Evolutionary conservation across 1,284 basidiomycete species (phyloP), one percentile per base, ranked within the genome.

Genomic region (Meira miltonrushii): DNA sequence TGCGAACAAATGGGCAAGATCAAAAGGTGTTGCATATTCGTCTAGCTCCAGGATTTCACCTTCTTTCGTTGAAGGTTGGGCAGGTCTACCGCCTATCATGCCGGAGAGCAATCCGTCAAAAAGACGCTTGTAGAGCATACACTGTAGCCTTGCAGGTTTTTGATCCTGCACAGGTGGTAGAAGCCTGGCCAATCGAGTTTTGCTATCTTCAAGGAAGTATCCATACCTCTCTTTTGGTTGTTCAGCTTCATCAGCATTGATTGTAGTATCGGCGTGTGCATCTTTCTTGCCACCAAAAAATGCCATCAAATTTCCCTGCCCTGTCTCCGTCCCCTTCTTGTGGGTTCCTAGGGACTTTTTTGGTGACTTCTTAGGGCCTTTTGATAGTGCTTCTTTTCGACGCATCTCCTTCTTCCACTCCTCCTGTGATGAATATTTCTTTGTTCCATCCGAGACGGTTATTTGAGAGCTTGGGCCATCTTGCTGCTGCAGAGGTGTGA

Each of bases 91-190:
- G 28, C 28, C 28, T 4, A 33, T 2, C 12, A 46, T 11, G 5
- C 53, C 53, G 5, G 10, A 28, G 38, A 40, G 12, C 3, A 43
- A 10, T 11, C 37, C 53, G n/a, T 54, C 37, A 12, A 43, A 61
- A 3, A 77, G 64, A 1, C 74, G 58, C 41, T 63, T 62, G 61
- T 77, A 77, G 15, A 72, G 65, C 75, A 74, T 74, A 53, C 67
- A 68, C 61, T 77, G 75, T 54, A 71, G 62, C 2, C 65, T 57
- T 1, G 69, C 68, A 38, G 62, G 60, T 15, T 33, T 39, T 54
- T 75, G 72, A 48, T 74, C 70, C 41, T 59, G 49, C 23, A 57
- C 56, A 0, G 52, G 38, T 0, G 75, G 75, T 2, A 75, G 37
- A 49, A 54, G 60, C 9, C 48, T 44, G 0, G 66, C 61, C 39